Evolutionary conservation across 2,329 filamentous ascomycete species (phyloP), one percentile per base, ranked within the genome.

Genomic region (Fusarium sp.): DNA sequence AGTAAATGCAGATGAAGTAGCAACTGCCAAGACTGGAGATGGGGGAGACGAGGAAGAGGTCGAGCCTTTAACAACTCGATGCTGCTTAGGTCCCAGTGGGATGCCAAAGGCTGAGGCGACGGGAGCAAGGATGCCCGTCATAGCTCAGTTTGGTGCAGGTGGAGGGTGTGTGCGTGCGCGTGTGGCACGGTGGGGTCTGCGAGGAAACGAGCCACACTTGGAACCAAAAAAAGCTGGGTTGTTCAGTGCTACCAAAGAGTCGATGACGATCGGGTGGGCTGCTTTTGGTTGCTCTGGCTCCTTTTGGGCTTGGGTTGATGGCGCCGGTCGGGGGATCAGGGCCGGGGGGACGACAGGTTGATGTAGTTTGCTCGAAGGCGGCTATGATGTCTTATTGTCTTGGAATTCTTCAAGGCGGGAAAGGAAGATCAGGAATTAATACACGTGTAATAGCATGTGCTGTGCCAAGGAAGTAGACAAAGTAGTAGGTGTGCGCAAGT

Each of bases 41-140:
- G 74, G 75, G 16, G 59, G 35, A 58, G 64, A 50, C 35, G 66
- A 59, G 67, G 64, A 50, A 35, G 66, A 59, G 65, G 75, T 47
- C 56, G 67, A 52, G 34, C 73, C 66, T 71, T 77, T 78, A 71
- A 63, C 57, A 71, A 73, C 70, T 50, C 67, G 75, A 73, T 77
- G 77, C 31, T 34, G 31, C 69, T 76, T 77, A 8, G 78, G 76
- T n/a, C 74, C 67, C 35, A 79, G 66, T 22, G 80, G 74, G 34
- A 82, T 67, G 65, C 82, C 81, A 74, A 83, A 82, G 57, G 81
- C 82, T 34, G 81, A 82, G 60, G 78, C 75, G 42, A 82, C 73
- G 50, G 81, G 80, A 70, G 76, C 79, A 27, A 80, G 62, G 62
- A 80, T 78, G 42, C 76, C 79, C 70, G 81, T 80, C 81, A 82